Evolutionary conservation across 768 basidiomycete genomes (phyloP), one percentile per base, ranked within the genome.

Genomic region (Tephrocybe sp.): DNA sequence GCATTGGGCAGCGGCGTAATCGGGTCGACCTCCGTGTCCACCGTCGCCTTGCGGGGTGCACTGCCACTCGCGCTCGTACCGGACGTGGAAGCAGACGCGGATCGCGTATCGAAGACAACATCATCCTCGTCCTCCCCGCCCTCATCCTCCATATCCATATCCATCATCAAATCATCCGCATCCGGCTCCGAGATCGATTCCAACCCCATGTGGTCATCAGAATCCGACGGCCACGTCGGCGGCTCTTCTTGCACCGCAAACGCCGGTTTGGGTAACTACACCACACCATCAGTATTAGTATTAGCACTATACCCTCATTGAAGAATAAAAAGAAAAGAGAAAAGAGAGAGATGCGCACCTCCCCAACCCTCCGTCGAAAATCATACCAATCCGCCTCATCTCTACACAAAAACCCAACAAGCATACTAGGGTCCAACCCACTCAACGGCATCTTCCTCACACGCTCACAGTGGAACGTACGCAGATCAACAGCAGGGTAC

Each of bases 391-490:
- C 95, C 15, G 63, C 72, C 68, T 91, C 87, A 61, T 90, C 83
- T 58, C 79, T 80, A 63, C 87, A 86, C 56, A 97, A 62, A 64
- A 99, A 98, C 10, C 94, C 94, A 51, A 98, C 78, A 6, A 99
- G 72, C 97, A 99, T 97, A 58, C 93, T 97, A 19, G 95, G 97
- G 65, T 98, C 97, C 47, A 99, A 71, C 23, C 87, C 88, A 33
- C 83, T 81, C 29, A 98, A 68, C 0, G 87, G 87, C 90, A 98
- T 95, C 80, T 95, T 97, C 62, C 92, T 77, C 31, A 98, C 87
- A 15, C 87, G 83, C n/a, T 99, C 97, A 64, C 93, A 94, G 67
- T 98, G 97, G 73, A 94, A 99, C 11, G 91, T 95, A 60, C 80
- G 80, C 27, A 97, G 70, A 61, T 94, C 91, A 4, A 74, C 54